Evolutionary conservation across 768 basidiomycete species (phyloP), one percentile per base, ranked within the genome.

Genomic region (Tricholoma bakamatsutake): DNA sequence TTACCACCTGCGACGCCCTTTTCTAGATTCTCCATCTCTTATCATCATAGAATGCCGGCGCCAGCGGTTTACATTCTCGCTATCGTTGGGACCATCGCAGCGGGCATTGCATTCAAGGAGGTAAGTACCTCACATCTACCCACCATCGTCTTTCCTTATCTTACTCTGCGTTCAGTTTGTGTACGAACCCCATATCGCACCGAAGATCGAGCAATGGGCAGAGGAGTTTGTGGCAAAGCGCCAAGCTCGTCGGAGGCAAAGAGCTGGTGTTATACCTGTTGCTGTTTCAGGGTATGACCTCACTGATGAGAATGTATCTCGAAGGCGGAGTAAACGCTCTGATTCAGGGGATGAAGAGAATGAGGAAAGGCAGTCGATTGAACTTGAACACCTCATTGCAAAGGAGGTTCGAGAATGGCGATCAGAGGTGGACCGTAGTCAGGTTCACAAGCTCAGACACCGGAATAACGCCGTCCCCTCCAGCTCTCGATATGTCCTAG

Each of bases 181-280:
- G 28, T 87, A 85, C 55, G 84, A 85, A 58, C 85, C 85, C 9
- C 84, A 86, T 56, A 76, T 88, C 55, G 84, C 83, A 17, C 85
- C 85, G 0, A 75, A 71, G 42, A 45, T 88, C 28, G 84, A 83
- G 62, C 71, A 66, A 58, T 76, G 75, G 76, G 73, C 70, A 5
- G 71, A 70, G 53, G 71, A 75, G 51, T 75, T 69, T 52, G 50
- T 74, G 37, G 72, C 71, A 0, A 67, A 61, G 35, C 68, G 73
- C 13, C 54, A 64, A 52, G 70, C 71, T 17, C 60, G 57, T 17
- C 61, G 66, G 37, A 71, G 67, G 50, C 73, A 73, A 69, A 39
- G 46, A 9, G 64, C 67, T 31, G 65, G 57, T 15, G 48, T 57
- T 17, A 51, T 61, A 18, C 43, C 60, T 10, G 59, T 67, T 21